Evolutionary conservation across 495 filamentous ascomycete genomes (phyloP), one percentile per base, ranked within the genome.

Genomic region (Geoglossum glabrum): DNA sequence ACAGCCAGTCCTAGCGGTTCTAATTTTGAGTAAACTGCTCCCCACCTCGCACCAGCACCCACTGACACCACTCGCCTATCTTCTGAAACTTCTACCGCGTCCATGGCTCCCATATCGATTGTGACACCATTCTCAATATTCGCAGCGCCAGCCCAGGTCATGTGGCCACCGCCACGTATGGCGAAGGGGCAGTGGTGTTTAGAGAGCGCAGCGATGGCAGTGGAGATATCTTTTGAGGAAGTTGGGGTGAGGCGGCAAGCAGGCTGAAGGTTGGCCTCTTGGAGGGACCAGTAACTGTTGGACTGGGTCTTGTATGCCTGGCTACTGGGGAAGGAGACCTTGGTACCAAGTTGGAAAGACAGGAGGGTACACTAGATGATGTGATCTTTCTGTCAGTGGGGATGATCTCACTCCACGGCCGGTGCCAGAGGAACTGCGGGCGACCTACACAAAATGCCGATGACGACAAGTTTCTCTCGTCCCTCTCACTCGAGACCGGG

Each of bases 121-220:
- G 77, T 71, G 5, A 79, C 66, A 1, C 77, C 78, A 30, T 66
- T 66, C n/a, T 71, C 60, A 52, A 80, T 74, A 61, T 76, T 79
- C n/a, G 76, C 66, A 25, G 72, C 76, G 33, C 76, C 74, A 26
- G 69, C 70, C 57, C 73, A 75, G 6, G 70, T 66, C 19, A 70
- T 69, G 64, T 82, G 78, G 15, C 72, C 70, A 30, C 67, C 71
- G 33, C 67, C 64, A 30, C 67, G 66, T 23, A 73, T 61, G 0
- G 71, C 70, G 62, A 73, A 71, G 9, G 61, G 62, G 13, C 70
- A 68, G 30, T 49, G 26, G 36, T 27, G 26, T 1, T 31, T 30
- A 11, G 36, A 30, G 15, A 49, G 13, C 19, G 11, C 31, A 5
- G 3, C 5, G 19, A 58, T 13, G 38, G 56, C 43, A 15, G 43